Percentiles rank a stretch among this genome's conserved stretches.
Conservation (phyloP, 1,284 basidiomycete species). For the Macrocybe sp. region DNA sequence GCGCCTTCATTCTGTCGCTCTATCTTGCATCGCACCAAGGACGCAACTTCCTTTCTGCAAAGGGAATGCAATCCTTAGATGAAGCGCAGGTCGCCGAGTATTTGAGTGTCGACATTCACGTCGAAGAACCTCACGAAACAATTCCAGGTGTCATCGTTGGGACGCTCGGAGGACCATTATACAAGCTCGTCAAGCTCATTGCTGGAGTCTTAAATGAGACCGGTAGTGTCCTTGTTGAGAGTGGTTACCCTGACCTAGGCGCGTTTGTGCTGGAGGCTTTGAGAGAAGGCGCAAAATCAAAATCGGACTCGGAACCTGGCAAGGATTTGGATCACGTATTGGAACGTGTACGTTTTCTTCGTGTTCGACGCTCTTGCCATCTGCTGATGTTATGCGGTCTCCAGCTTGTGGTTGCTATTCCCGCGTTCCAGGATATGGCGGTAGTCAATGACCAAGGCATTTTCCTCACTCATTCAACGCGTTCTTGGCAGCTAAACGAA, state of each 20-base stretch:
- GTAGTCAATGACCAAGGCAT: conserved; percentile 57
- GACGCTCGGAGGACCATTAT: conserved; percentile 66
- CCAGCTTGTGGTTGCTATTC: conserved; percentile 69
- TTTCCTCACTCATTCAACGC: conserved; percentile 21
- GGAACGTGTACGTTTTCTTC: conserved; percentile 45
- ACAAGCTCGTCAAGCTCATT: conserved; percentile 69
- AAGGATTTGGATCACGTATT: conserved; percentile 55
- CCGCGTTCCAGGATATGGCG: conserved; percentile 73
- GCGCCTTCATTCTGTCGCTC: conserved; percentile 64
- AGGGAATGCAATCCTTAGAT: conserved; percentile 53
- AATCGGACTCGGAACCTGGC: conserved; percentile 24
- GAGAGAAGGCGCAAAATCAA: conserved; percentile 45
- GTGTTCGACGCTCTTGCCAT: conserved; percentile 2
- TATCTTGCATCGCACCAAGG: conserved; percentile 61
- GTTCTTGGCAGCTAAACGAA: conserved; percentile 1
- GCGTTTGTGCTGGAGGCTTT: conserved; percentile 66
- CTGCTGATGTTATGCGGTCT: conserved; percentile 11
- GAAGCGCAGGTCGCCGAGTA: conserved; percentile 63
- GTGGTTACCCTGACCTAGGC: conserved; percentile 68
- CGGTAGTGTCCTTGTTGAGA: conserved; percentile 56
- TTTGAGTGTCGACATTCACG: conserved; percentile 63
- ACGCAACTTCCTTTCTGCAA: conserved; percentile 60
- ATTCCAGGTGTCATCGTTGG: conserved; percentile 74
- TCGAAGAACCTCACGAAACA: conserved; percentile 65
- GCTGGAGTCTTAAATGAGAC: conserved; percentile 66